Base-by-base conservation (phyloP, 148 eudicot species). In the Nyssa sinensis region DNA sequence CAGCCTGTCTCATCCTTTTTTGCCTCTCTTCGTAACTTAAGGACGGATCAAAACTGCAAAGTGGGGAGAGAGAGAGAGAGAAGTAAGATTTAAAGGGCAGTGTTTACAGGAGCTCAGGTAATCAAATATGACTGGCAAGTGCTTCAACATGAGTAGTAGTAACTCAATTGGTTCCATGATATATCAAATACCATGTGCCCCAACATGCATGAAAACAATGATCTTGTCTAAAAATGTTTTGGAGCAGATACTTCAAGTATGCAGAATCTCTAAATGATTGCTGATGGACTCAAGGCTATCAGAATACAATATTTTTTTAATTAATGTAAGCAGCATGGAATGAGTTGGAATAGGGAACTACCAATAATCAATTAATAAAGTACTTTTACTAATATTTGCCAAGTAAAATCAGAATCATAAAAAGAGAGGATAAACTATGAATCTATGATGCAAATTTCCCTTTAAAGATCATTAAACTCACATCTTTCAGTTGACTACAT, bases 11-110 rank as follows among this genome's bases (percentile, higher is more conserved):
- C 78, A 86, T 84, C 84, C 85, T 87, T 74, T 82, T 87, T 78
- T 91, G 87, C 69, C 90, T 80, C 85, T 91, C 98, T 85, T 94
- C 98, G 7, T 21, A 65, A 71, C 93, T 94, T 79, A 91, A 74
- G 61, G 94, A 91, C 6, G 98, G 80, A 81, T 89, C 89, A 66
- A 87, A 91, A 82, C 98, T 93, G 94, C 81, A 71, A 68, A 1
- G 14, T 14, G 3, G 11, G 3, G 51, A 44, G 61, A 72, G 31
- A 41, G 28, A 55, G 30, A 69, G 23, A 70, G 41, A 49, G 69
- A 33, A 25, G 12, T 2, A 34, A 32, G 47, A 41, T 51, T 7
- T 66, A 6, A 66, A 6, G 39, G 30, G 17, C 13, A 3, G 30
- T 41, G 47, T 41, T 13, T 41, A 41, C 1, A 13, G 11, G 47